Conservation (phyloP, 441 rosid species). For the Geranium incanum region DNA sequence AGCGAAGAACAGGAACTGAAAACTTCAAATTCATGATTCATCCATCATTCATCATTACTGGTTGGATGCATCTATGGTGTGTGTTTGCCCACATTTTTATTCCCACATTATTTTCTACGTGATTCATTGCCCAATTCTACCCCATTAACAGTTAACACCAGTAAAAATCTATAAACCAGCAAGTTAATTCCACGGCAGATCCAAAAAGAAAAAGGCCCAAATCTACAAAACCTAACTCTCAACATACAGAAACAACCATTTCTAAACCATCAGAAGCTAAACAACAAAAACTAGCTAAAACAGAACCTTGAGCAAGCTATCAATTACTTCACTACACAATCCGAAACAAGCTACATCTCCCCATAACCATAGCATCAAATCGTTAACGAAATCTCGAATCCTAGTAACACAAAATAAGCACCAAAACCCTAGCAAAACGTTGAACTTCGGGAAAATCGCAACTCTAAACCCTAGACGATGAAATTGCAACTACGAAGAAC, state of each 20-base stretch:
- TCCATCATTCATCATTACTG: neutral
- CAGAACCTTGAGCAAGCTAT: neutral
- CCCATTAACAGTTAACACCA: neutral
- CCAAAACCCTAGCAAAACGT: neutral
- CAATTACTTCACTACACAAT: neutral
- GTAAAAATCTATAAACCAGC: neutral
- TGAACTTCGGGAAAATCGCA: neutral
- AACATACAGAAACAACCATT: neutral
- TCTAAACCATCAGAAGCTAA: neutral
- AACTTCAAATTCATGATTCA: neutral
- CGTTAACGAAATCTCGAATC: neutral
- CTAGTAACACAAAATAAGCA: neutral
- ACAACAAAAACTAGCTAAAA: neutral
- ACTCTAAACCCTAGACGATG: conserved; percentile 2
- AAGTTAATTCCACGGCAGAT: neutral
- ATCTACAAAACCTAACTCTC: neutral
- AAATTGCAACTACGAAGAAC: neutral
- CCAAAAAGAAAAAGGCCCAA: neutral
- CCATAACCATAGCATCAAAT: too few relatives aligned
- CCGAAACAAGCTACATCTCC: neutral
- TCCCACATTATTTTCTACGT: too few relatives aligned
- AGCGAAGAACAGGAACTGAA: neutral
- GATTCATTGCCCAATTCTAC: neutral
- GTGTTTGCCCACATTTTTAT: too few relatives aligned
- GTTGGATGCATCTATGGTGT: neutral